Percentiles rank a stretch among this genome's conserved stretches.
phyloP scores from a whole-genome alignment of 768 basidiomycete species.

The Rhodotorula toruloides region DNA sequence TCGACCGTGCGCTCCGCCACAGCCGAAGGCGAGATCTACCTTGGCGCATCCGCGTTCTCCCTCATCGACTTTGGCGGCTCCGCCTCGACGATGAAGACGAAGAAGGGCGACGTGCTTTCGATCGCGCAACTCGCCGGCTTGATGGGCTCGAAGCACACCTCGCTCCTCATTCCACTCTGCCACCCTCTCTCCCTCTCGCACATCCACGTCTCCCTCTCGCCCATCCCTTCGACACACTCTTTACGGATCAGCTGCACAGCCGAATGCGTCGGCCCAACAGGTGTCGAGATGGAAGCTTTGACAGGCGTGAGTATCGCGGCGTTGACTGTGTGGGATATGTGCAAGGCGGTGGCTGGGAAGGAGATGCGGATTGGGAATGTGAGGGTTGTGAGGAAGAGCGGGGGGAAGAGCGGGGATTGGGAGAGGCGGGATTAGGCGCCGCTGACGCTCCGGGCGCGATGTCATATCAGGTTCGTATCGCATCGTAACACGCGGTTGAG shows the following conservation, averaged over 20 bases:
- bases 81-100: constrained; percentile 21
- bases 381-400: constrained; percentile 61
- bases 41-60: constrained; percentile 62
- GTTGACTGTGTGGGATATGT: constrained; percentile 87
- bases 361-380: constrained; percentile 74
- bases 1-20: constrained; percentile 65
- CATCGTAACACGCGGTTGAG: too few species aligned
- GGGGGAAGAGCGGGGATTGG: constrained; percentile 72
- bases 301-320: constrained; percentile 73
- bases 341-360: constrained; percentile 80
- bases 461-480: too few species aligned
- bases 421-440: too few species aligned
- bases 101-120: constrained; percentile 46
- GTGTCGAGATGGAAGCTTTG: constrained; percentile 90
- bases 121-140: constrained; percentile 71
- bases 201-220: constrained; percentile 60
- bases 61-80: constrained; percentile 51
- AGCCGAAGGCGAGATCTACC: constrained; percentile 66
- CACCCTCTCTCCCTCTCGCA: constrained; percentile 74
- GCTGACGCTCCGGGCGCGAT: too few species aligned
- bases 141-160: constrained; percentile 78
- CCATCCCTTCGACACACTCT: constrained; percentile 37
- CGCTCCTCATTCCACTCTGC: constrained; percentile 78
- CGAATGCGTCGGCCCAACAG: constrained; percentile 70
- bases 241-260: constrained; percentile 57